These are phyloP conservation scores for Arthrinium puccinioides DNA, from an alignment of 2,329 filamentous ascomycete species.

Conservation along the genomic window DNA sequence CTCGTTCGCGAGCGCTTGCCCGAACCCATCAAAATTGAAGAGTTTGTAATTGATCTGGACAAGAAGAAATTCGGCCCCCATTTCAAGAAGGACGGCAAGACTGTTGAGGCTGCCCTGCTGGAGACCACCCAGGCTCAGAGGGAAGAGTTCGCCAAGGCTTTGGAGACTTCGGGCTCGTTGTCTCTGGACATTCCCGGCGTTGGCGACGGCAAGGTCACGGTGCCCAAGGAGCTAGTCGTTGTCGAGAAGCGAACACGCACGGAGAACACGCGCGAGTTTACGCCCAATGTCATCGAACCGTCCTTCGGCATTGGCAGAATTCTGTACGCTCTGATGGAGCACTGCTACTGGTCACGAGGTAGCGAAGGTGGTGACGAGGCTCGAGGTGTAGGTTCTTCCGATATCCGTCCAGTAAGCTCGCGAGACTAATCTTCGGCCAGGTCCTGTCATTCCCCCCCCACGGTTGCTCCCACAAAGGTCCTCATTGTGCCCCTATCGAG, in stretches of 20 bases:
- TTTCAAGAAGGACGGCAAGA: slow-evolving; percentile 91
- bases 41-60: slow-evolving; percentile 81
- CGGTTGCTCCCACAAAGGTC: slow-evolving; percentile 90
- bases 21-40: slow-evolving; percentile 72
- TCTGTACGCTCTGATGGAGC: slow-evolving; percentile 86
- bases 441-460: slow-evolving; percentile 66
- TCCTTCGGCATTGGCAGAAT: slow-evolving; percentile 97
- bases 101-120: slow-evolving; percentile 72
- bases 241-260: slow-evolving; percentile 79
- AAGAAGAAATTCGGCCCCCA: slow-evolving; percentile 94
- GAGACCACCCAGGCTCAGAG: slow-evolving; percentile 72
- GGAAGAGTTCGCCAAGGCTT: slow-evolving; percentile 68
- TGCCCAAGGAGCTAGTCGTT: slow-evolving; percentile 70
- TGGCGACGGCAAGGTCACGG: slow-evolving; percentile 65
- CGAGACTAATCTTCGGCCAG: slow-evolving; percentile 23
- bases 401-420: neutral
- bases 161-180: slow-evolving; percentile 69
- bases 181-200: slow-evolving; percentile 64
- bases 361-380: slow-evolving; percentile 69
- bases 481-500: slow-evolving; percentile 83
- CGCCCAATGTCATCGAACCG: slow-evolving; percentile 92
- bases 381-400: slow-evolving; percentile 62
- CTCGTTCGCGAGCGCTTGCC: slow-evolving; percentile 76
- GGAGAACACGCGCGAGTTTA: slow-evolving; percentile 84
- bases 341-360: slow-evolving; percentile 84